These are phyloP conservation scores for Apiospora koreana DNA, from an alignment of 2,329 filamentous ascomycete genomes.

Conservation along the genomic window DNA sequence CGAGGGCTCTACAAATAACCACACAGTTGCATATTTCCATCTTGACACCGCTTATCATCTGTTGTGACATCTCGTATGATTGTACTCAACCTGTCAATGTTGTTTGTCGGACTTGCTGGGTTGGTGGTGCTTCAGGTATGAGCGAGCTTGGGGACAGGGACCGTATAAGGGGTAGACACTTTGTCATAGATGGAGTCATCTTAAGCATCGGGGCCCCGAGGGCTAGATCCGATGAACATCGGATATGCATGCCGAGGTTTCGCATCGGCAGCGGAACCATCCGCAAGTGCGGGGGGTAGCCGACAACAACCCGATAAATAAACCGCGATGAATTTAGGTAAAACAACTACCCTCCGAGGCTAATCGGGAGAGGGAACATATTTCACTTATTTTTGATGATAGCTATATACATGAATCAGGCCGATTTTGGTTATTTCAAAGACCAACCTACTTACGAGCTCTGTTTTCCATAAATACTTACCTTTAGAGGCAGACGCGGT, in stretches of 20 bases:
- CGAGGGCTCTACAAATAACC: not conserved
- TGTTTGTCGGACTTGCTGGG: not conserved
- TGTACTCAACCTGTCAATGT: not conserved
- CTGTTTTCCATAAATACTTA: not conserved
- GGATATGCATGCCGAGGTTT: not conserved
- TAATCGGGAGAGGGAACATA: not conserved
- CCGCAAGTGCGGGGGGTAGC: not conserved
- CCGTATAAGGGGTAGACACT: not conserved
- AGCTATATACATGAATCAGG: too few species aligned
- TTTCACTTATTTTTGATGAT: too few species aligned
- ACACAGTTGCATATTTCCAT: not conserved
- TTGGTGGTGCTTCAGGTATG: not conserved
- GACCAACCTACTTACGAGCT: too few species aligned
- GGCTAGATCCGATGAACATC: not conserved
- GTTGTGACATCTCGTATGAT: not conserved
- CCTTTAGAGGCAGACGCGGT: not conserved
- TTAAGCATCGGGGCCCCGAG: not conserved
- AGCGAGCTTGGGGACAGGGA: not conserved
- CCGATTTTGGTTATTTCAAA: not conserved
- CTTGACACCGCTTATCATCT: not conserved
- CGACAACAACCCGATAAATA: not conserved
- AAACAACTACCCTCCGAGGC: not conserved
- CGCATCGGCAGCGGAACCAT: not conserved
- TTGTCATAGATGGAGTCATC: not conserved
- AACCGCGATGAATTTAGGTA: not conserved